A percentile compares a stretch with the other conserved stretches of the same genome.
Evolutionary conservation across 768 basidiomycete species (phyloP).

Genomic region (Podaxis sp.): DNA sequence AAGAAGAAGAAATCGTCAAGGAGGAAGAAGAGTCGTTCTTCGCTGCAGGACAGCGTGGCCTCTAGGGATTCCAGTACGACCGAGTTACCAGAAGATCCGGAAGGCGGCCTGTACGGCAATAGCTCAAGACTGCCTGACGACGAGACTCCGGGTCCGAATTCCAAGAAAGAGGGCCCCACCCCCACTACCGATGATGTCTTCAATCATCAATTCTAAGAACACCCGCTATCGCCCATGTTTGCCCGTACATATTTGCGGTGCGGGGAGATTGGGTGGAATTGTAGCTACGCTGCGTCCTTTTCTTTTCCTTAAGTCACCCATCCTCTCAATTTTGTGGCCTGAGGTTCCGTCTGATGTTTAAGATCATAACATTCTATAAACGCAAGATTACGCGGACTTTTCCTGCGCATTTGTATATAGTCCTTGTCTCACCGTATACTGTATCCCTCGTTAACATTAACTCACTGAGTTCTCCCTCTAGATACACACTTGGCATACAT

Average conservation of each 20-base stretch:
- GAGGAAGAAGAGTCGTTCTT: slow-evolving; percentile 59
- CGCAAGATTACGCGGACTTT: background rate
- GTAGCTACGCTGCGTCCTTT: background rate
- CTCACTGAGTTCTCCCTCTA: background rate
- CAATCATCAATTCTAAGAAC: slow-evolving; percentile 59
- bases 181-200: slow-evolving; percentile 53
- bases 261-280: background rate
- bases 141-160: slow-evolving; percentile 16
- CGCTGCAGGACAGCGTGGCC: slow-evolving; percentile 27
- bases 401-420: background rate
- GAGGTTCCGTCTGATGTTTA: background rate
- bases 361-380: background rate
- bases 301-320: background rate
- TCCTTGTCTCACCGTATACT: background rate
- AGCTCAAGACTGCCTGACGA: slow-evolving; percentile 17
- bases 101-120: slow-evolving; percentile 63
- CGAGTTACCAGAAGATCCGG: slow-evolving; percentile 72
- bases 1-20: slow-evolving; percentile 45
- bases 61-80: slow-evolving; percentile 39
- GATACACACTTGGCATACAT: background rate
- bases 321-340: background rate
- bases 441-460: background rate
- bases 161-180: slow-evolving; percentile 18
- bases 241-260: background rate
- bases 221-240: background rate